Base-by-base conservation (phyloP, 257 asterid species). In the Avicennia marina region DNA sequence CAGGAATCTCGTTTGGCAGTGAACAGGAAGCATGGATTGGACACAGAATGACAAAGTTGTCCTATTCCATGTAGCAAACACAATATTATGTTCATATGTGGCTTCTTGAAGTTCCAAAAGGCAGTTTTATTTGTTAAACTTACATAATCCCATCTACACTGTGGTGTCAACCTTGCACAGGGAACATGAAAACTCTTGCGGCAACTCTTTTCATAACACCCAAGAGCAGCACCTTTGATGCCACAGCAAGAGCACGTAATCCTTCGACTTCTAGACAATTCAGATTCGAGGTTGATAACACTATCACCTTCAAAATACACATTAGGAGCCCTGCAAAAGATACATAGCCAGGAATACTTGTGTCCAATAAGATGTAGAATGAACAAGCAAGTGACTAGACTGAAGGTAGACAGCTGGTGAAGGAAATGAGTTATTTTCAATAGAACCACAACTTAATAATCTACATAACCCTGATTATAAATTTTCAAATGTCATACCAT, bases 141-240 rank as follows among this genome's bases (percentile, higher is more conserved):
- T 77, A 85, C 96, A 70, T 60, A 39, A 81, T 91, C 98, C 96
- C 98, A 88, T 68, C 83, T 78, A 67, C 90, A 88, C 58, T 88
- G 75, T 43, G 95, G 88, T 53, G 90, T 85, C 72, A 83, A 32
- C 70, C 71, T 78, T n/a, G 98, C 98, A 77, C 98, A 91, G 38
- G 98, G 70, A 69, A 88, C 87, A 64, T 91, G 98, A 77, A 85
- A 88, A 71, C 96, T 91, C 76, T 65, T 85, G 64, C 90, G 89
- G 68, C 98, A 91, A 66, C 81, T 83, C 69, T 73, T 86, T 33
- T 80, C 90, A 24, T 81, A 91, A 72, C 98, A 91, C 12, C 98
- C 98, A 13, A 91, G 96, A 56, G 98, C 90, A 45, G 96, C 98
- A 22, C 98, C 98, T 65, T 79, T 88, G 72, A 69, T 63, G 55